These are phyloP conservation scores for Sporothrix euskadiensis DNA, from an alignment of 2,329 filamentous ascomycete genomes.

Conservation along the genomic window DNA sequence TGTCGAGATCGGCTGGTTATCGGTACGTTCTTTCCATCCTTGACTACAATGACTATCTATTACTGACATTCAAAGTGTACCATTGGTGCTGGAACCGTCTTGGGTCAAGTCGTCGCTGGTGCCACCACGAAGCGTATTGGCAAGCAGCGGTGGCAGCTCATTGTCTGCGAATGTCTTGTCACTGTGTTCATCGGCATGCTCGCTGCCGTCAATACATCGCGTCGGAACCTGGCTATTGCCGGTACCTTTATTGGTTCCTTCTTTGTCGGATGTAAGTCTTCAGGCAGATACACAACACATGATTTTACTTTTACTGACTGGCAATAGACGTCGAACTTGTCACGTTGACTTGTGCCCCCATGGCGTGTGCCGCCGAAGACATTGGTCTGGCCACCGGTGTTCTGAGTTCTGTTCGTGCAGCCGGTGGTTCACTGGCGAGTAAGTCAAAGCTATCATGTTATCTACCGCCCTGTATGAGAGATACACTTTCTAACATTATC, in stretches of 20 bases:
- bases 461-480: neutral
- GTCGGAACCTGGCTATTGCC: constrained; percentile 15
- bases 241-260: constrained; percentile 23
- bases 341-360: constrained; percentile 22
- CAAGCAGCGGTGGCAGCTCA: constrained; percentile 20
- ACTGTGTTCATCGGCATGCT: constrained; percentile 32
- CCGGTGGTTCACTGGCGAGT: neutral
- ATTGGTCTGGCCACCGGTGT: constrained; percentile 41
- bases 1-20: constrained; percentile 21
- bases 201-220: neutral
- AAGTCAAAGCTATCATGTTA: neutral
- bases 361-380: constrained; percentile 37
- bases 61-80: neutral
- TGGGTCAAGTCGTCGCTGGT: constrained; percentile 21
- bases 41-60: neutral
- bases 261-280: constrained; percentile 22
- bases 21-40: neutral
- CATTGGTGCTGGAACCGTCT: neutral
- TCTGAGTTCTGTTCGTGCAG: constrained; percentile 39
- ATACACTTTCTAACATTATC: neutral
- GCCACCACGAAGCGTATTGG: neutral
- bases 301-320: neutral
- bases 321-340: constrained; percentile 23
- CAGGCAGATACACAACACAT: too few relatives aligned
- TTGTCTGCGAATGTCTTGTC: constrained; percentile 40